Percentiles rank a stretch among this genome's conserved stretches.
Evolutionary conservation across 2,329 filamentous ascomycete genomes (phyloP).

Genomic region (Nannizziopsis arthrosporioides): DNA sequence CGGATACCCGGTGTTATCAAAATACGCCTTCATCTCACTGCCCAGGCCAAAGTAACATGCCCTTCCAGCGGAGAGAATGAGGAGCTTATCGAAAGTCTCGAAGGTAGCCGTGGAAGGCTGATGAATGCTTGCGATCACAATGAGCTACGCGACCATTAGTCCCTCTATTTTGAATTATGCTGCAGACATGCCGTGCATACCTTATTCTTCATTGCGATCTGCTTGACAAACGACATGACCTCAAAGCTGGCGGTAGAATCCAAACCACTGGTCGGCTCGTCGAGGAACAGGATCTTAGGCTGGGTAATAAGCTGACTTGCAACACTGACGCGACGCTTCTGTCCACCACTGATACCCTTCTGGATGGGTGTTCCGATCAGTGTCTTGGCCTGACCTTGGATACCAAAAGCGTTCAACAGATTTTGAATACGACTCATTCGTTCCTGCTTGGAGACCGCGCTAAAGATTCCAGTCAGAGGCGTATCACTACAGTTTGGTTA

Average conservation of each 20-base stretch:
- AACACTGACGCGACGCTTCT: constrained; percentile 69
- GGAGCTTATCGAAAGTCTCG: constrained; percentile 65
- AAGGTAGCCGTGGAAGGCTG: constrained; percentile 74
- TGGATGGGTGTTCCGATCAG: constrained; percentile 71
- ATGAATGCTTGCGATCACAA: constrained; percentile 73
- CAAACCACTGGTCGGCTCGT: constrained; percentile 73
- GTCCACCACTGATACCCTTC: constrained; percentile 74
- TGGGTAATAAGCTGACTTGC: constrained; percentile 71
- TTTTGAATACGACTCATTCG: constrained; percentile 52
- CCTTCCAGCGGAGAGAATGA: constrained; percentile 59
- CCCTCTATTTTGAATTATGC: neutral
- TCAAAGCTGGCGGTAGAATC: constrained; percentile 68
- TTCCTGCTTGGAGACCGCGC: constrained; percentile 44
- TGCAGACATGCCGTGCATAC: constrained; percentile 29
- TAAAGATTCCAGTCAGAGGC: constrained; percentile 20
- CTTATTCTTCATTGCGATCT: constrained; percentile 54
- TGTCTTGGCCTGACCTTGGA: constrained; percentile 55
- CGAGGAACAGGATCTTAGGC: constrained; percentile 69
- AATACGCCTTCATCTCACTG: constrained; percentile 49
- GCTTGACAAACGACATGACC: constrained; percentile 60
- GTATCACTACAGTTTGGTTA: neutral
- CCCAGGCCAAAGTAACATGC: constrained; percentile 63
- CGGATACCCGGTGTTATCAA: constrained; percentile 46
- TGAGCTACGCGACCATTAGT: constrained; percentile 39
- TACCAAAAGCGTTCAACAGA: constrained; percentile 61